Conservation (phyloP, 352 stramenopile species). For the Phytopythium chamaehyphon region DNA sequence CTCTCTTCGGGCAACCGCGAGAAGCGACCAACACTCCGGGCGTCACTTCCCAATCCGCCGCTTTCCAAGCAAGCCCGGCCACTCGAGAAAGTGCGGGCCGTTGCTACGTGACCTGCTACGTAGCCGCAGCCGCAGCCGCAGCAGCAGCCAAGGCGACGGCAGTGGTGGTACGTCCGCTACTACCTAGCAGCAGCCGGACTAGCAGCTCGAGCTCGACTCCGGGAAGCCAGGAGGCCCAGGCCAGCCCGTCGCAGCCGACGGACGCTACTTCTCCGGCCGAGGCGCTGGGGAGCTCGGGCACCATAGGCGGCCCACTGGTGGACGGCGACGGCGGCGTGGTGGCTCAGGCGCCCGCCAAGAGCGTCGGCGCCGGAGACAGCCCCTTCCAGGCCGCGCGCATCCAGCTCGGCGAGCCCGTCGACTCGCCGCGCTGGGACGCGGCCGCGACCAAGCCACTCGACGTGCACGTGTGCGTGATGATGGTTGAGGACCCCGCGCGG, state of each 20-base stretch:
- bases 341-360: constrained; percentile 21
- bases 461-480: constrained; percentile 64
- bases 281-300: constrained; percentile 18
- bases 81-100: constrained; percentile 7
- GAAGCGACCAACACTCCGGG: constrained; percentile 34
- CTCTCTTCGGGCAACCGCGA: constrained; percentile 21
- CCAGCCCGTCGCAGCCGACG: constrained; percentile 1
- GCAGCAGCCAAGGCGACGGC: constrained; percentile 1
- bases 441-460: constrained; percentile 22
- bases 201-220: too few species aligned
- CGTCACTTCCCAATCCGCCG: constrained; percentile 19
- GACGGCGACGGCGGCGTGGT: constrained; percentile 30
- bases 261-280: constrained; percentile 4
- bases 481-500: constrained; percentile 44
- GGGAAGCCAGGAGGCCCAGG: background rate
- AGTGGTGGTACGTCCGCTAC: too few species aligned
- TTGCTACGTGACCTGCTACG: too few species aligned
- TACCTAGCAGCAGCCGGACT: background rate
- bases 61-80: constrained; percentile 12
- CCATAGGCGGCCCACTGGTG: constrained; percentile 41
- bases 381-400: constrained; percentile 37
- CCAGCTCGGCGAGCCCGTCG: constrained; percentile 49
- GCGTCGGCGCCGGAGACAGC: constrained; percentile 9
- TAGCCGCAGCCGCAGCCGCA: constrained; percentile 3
- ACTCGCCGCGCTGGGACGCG: constrained; percentile 33